phyloP scores from a whole-genome alignment of 1,139 yeast genomes.

The Nakaseomyces sp. region DNA sequence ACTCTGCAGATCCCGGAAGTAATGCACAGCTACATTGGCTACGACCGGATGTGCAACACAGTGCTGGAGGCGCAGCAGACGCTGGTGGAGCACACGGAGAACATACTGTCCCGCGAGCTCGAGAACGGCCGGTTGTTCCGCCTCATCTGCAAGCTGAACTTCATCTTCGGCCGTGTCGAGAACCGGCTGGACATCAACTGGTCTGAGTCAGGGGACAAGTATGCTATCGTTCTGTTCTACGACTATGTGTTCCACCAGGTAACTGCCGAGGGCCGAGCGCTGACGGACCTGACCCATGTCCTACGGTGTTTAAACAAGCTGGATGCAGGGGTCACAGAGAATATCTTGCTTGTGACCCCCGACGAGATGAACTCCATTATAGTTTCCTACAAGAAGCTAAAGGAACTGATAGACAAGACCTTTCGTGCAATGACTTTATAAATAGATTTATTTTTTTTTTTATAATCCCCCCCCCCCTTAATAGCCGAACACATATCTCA shows the following conservation, averaged over 20 bases:
- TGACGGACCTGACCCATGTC: slow-evolving; percentile 76
- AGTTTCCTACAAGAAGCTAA: slow-evolving; percentile 68
- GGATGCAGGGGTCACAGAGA: slow-evolving; percentile 89
- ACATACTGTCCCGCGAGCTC: slow-evolving; percentile 58
- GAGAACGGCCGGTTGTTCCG: slow-evolving; percentile 87
- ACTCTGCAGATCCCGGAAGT: neutral
- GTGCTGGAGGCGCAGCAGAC: slow-evolving; percentile 48
- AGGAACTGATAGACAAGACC: slow-evolving; percentile 62
- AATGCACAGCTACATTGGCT: neutral
- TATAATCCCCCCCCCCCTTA: no score
- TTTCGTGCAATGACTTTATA: slow-evolving; percentile 49
- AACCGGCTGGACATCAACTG: slow-evolving; percentile 46
- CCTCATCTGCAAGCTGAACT: slow-evolving; percentile 69
- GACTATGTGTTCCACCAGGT: slow-evolving; percentile 81
- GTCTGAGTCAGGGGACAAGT: slow-evolving; percentile 71
- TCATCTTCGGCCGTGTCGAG: slow-evolving; percentile 70
- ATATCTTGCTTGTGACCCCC: slow-evolving; percentile 63
- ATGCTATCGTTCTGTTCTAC: slow-evolving; percentile 67
- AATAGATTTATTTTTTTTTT: neutral
- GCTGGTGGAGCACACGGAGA: slow-evolving; percentile 57
- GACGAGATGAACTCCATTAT: slow-evolving; percentile 79
- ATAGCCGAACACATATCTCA: no score
- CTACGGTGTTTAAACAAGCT: slow-evolving; percentile 71
- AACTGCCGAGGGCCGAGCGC: slow-evolving; percentile 67
- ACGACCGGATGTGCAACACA: slow-evolving; percentile 24